Evolutionary conservation across 2,329 filamentous ascomycete genomes (phyloP), one percentile per base, ranked within the genome.

Genomic region (Calycina marina): DNA sequence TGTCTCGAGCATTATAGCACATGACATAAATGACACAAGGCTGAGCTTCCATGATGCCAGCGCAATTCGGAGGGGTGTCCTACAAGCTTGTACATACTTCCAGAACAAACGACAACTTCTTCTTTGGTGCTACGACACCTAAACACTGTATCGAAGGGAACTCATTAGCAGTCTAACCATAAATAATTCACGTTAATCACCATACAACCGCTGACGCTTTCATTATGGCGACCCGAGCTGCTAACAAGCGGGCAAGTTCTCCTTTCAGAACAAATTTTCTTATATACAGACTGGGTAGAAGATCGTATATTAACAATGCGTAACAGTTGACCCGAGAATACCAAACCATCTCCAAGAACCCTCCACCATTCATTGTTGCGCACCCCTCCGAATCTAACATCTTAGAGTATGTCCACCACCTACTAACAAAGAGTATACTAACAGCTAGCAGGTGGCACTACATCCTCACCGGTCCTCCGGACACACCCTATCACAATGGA

Each of bases 311-410:
- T 17, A 14, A 24, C 12, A 12, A n/a, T n/a, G n/a, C n/a, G 12
- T 1, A n/a, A 30, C 39, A 69, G 65, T 62, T 77, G 38, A 70
- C 68, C 34, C 65, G 69, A 39, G 72, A 78, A 57, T 78, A 77
- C 50, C 63, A 69, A 53, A 61, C 66, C 40, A 75, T 78, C 39
- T 63, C 69, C 48, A 67, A 72, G 48, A 88, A 85, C 48, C 85
- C 86, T 8, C 84, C 85, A 20, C 84, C 85, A 32, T 93, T 83
- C 60, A 93, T 93, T 48, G 67, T 72, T 31, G 85, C 86, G 10
- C 85, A 93, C 52, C 85, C 85, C 8, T 92, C 84, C 24, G 86
- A 93, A 44, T 69, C 72, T 25, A 93, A 93, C 56, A 93, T 93
- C 43, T 69, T 94, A 29, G 86, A 94, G 78, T 83, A 59, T 38